Evolutionary conservation across 805 yeast genomes (phyloP), one percentile per base, ranked within the genome.

Genomic region (Wickerhamiella hasegawae): DNA sequence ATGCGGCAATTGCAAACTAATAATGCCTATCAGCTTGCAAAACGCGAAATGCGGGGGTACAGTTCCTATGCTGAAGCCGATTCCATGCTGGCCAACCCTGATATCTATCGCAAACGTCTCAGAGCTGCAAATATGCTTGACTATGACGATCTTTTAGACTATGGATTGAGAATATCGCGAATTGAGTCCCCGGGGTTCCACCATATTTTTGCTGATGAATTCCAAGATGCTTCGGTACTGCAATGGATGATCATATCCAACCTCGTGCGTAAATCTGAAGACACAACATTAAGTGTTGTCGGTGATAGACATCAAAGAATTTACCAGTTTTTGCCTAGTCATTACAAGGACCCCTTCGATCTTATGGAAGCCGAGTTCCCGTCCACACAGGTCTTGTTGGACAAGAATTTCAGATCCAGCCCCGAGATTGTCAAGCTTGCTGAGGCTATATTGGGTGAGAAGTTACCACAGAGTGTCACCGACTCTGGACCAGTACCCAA

Each of bases 221-320:
- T 84, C 48, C 97, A 87, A 57, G 98, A 90, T 47, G 84, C 96
- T 0, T 82, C 79, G 45, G 62, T 62, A 23, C 64, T 83, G 14
- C 97, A 90, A 51, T 62, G 83, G 43, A 69, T 71, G 36, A 59
- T 90, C 31, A 67, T 82, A 63, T 66, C 66, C 41, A 57, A 61
- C 3, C 55, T 78, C 21, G 12, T n/a, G 15, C 10, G 73, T 0
- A 15, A 35, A 8, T 29, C 43, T 16, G 15, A 12, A n/a, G 14
- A 9, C 10, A n/a, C 14, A 16, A 26, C 14, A 6, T 66, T 87
- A 6, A 81, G 96, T 0, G 75, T 84, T 1, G 96, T 87, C 2
- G 98, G 98, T 1, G 98, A 87, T 51, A 94, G 95, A 0, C 94
- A 90, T 54, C 98, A 87, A 55, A 76, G 93, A 48, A 87, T 87